Base-by-base conservation (phyloP, 2,329 filamentous ascomycete species). In the Trichoderma citrinoviride region DNA sequence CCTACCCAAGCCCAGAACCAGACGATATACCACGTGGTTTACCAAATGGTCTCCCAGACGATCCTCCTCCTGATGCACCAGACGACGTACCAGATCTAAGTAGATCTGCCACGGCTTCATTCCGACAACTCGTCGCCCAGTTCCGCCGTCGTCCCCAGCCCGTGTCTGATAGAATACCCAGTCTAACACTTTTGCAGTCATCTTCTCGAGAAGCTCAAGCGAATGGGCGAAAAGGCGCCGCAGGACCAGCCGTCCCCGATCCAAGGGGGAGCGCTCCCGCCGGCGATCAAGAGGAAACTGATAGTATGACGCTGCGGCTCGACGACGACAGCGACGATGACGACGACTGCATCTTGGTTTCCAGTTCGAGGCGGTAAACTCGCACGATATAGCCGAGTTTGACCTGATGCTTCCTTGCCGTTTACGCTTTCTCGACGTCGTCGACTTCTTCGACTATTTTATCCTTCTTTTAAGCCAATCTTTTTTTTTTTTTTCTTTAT, bases 181-280 rank as follows among this genome's bases (percentile, higher is more conserved):
- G 67, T 69, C 76, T 79, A 71, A 79, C 71, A 33, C 61, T 66
- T 8, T 62, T 67, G 65, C 70, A 85, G 83, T 73, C 80, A 86
- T 69, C 76, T 86, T n/a, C 80, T 86, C 61, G 82, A 83, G 14
- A 85, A 85, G 67, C 80, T 86, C 65, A 82, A 81, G 65, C 76
- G 72, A 14, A 70, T 84, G 63, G 79, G 79, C 61, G 79, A 80
- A 57, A 78, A 74, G 56, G 71, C 75, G 1, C 70, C 76, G 60
- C 68, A 70, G 37, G 70, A 71, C 17, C 73, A 77, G 25, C 74
- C 77, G 63, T 68, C 71, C 5, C 55, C 68, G 3, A 40, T 79
- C 19, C 72, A 79, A 53, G 77, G 74, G 27, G 61, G 72, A 3
- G 47, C 69, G n/a, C 70, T 77, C 1, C 79, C 80, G 1, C 72